phyloP scores from a whole-genome alignment of 805 yeast species.

The Ogataea nonfermentans region DNA sequence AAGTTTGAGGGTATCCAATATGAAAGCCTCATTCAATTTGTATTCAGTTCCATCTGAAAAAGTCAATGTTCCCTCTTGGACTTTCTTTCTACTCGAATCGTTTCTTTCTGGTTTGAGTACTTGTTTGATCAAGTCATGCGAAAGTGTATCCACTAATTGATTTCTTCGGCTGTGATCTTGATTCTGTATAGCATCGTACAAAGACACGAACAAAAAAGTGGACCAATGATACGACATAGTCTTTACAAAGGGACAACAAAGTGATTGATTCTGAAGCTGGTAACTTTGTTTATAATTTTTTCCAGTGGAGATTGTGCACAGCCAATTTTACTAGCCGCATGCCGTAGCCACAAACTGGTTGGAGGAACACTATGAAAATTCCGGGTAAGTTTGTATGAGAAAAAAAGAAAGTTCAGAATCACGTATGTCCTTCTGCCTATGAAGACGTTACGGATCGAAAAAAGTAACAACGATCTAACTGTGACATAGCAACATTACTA shows the following conservation, averaged over 20 bases:
- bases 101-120: slow-evolving; percentile 44
- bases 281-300: slow-evolving; percentile 3
- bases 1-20: slow-evolving; percentile 53
- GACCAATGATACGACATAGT: slow-evolving; percentile 36
- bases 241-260: not conserved
- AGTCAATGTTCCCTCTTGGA: slow-evolving; percentile 47
- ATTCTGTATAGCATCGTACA: slow-evolving; percentile 46
- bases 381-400: slow-evolving; percentile 6
- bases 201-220: slow-evolving; percentile 39
- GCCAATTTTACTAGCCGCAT: slow-evolving; percentile 9
- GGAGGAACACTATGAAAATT: too few relatives aligned
- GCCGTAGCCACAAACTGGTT: too few relatives aligned
- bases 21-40: slow-evolving; percentile 63
- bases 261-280: not conserved
- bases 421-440: too few relatives aligned
- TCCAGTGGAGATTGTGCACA: slow-evolving; percentile 8
- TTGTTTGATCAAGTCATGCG: slow-evolving; percentile 45
- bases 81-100: slow-evolving; percentile 43
- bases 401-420: too few relatives aligned
- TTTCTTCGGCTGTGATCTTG: slow-evolving; percentile 21
- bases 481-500: too few relatives aligned
- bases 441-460: too few relatives aligned
- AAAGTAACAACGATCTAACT: too few relatives aligned
- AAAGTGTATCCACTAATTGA: slow-evolving; percentile 28
- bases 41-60: slow-evolving; percentile 58